Evolutionary conservation across 2,329 filamentous ascomycete genomes (phyloP).

Genomic region (Diaporthe velutina): DNA sequence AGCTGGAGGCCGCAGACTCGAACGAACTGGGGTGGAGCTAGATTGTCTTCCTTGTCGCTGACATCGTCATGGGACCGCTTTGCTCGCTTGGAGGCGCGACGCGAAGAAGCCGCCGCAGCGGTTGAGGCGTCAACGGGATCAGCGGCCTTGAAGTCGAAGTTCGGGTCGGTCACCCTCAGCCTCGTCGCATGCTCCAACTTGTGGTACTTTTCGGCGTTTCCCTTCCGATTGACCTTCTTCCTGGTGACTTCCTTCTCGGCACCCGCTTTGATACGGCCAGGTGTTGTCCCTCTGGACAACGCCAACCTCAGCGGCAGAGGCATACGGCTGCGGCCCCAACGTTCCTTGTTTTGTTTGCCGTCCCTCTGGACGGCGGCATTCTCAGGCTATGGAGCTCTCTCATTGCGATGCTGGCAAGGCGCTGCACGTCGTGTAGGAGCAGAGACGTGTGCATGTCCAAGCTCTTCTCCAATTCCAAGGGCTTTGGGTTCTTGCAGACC

Average conservation of each 20-base stretch:
- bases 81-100: not conserved
- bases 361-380: no score
- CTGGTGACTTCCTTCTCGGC: not conserved
- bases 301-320: no score
- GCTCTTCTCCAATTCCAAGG: not conserved
- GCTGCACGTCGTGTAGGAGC: not conserved
- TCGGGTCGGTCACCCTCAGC: rapidly evolving
- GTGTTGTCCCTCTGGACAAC: no score
- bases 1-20: not conserved
- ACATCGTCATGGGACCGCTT: not conserved
- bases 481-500: not conserved
- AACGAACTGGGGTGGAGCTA: not conserved
- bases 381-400: no score
- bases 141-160: not conserved
- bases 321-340: no score
- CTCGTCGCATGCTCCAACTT: not conserved
- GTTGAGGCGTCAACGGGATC: not conserved
- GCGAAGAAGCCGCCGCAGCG: no score
- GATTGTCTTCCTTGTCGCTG: no score
- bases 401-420: no score
- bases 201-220: no score
- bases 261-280: not conserved
- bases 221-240: not conserved
- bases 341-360: no score
- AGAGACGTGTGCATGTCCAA: not conserved